Conservation (phyloP, 164 flowering plant genomes). For the Sedum album region DNA sequence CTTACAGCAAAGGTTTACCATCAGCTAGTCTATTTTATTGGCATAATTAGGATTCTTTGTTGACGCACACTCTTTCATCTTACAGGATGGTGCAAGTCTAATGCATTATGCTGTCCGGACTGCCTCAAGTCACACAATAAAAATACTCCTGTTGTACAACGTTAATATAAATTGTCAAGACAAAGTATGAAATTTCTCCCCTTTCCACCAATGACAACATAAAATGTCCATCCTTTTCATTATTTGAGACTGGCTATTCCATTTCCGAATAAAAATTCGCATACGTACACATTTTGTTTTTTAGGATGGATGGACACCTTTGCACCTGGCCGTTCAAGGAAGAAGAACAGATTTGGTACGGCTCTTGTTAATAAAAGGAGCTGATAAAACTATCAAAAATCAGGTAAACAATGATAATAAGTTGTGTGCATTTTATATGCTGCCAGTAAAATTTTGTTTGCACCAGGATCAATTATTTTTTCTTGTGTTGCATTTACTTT, state of each 20-base stretch:
- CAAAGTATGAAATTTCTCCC: constrained; percentile 35
- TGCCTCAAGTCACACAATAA: constrained; percentile 65
- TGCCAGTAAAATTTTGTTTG: background rate
- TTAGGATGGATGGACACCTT: constrained; percentile 96
- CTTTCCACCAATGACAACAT: background rate
- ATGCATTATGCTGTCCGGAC: constrained; percentile 89
- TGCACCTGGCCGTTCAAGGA: constrained; percentile 87
- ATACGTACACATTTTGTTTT: background rate
- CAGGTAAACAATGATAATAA: constrained; percentile 28
- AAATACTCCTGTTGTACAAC: constrained; percentile 69
- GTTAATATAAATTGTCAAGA: constrained; percentile 84
- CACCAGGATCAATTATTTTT: background rate
- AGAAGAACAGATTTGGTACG: constrained; percentile 74
- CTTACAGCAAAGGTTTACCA: background rate
- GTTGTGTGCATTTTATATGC: background rate
- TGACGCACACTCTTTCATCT: constrained; percentile 6
- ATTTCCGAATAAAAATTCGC: background rate
- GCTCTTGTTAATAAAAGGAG: constrained; percentile 86
- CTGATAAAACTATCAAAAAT: constrained; percentile 64
- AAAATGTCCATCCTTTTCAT: background rate
- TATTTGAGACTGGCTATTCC: background rate
- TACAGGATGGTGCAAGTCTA: constrained; percentile 87
- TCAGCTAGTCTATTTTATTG: background rate
- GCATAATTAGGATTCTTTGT: background rate
- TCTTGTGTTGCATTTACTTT: background rate